Conservation (phyloP, 768 basidiomycete genomes). For the Lentinula guzmanii region DNA sequence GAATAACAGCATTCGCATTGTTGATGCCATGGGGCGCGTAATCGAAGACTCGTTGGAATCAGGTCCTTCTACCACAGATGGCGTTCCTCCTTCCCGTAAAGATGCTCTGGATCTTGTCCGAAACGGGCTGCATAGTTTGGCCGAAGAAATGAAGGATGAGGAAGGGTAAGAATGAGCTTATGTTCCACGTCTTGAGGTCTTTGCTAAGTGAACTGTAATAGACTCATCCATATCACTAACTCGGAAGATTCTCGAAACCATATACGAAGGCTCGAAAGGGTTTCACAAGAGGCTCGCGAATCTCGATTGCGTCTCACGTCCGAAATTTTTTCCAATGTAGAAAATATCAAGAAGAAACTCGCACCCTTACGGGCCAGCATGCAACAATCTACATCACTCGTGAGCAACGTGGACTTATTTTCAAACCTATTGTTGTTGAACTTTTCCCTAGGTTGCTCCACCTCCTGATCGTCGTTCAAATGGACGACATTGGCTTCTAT, state of each 20-base stretch:
- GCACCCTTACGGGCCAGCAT: constrained; percentile 27
- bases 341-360: constrained; percentile 25
- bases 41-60: constrained; percentile 26
- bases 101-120: constrained; percentile 56
- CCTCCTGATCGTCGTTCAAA: constrained; percentile 9
- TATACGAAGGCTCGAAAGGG: constrained; percentile 43
- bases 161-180: constrained; percentile 39
- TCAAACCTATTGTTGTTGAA: constrained; percentile 3
- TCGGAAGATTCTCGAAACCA: constrained; percentile 31
- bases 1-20: constrained; percentile 46
- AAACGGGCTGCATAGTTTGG: constrained; percentile 51
- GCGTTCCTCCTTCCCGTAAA: constrained; percentile 28
- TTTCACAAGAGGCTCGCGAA: constrained; percentile 46
- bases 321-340: constrained; percentile 14
- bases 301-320: constrained; percentile 38
- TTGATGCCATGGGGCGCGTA: constrained; percentile 67
- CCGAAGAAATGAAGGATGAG: constrained; percentile 46
- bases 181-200: not conserved
- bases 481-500: constrained; percentile 25
- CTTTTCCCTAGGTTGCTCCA: not conserved
- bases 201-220: not conserved
- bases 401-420: not conserved
- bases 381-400: constrained; percentile 13
- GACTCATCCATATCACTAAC: constrained; percentile 4
- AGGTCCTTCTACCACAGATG: constrained; percentile 15